Evolutionary conservation across 2,329 filamentous ascomycete genomes (phyloP).

Genomic region (Pseudogymnoascus sp.): DNA sequence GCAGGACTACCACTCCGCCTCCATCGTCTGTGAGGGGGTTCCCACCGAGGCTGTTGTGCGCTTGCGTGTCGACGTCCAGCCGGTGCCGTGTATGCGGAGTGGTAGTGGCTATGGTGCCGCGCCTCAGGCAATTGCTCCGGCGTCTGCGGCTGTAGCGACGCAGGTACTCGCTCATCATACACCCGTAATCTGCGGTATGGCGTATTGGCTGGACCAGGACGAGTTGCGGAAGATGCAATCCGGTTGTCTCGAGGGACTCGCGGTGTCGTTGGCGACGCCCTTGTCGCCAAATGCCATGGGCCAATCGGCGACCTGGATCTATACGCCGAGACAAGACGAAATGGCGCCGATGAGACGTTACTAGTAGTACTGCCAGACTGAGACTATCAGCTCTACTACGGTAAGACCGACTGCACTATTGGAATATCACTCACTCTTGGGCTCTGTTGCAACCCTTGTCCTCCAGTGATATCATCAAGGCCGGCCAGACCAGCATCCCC

Average conservation of each 20-base stretch:
- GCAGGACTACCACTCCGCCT: slow-evolving; percentile 30
- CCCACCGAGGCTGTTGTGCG: not conserved
- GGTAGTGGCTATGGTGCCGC: slow-evolving; percentile 38
- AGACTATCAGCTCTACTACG: not conserved
- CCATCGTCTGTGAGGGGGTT: slow-evolving; percentile 7
- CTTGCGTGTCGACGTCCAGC: slow-evolving; percentile 17
- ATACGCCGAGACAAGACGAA: slow-evolving; percentile 10
- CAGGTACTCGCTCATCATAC: slow-evolving; percentile 41
- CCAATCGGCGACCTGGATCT: slow-evolving; percentile 8
- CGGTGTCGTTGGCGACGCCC: slow-evolving; percentile 7
- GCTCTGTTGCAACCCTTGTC: not conserved
- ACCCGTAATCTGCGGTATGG: slow-evolving; percentile 30
- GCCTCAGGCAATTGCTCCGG: slow-evolving; percentile 43
- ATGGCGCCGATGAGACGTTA: slow-evolving; percentile 6
- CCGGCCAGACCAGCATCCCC: not conserved
- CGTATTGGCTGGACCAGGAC: slow-evolving; percentile 16
- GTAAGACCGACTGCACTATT: not conserved
- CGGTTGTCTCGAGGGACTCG: slow-evolving; percentile 3
- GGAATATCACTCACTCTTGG: slow-evolving; percentile 10
- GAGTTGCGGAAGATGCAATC: slow-evolving; percentile 15
- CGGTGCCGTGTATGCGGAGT: slow-evolving; percentile 40
- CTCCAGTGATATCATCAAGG: not conserved
- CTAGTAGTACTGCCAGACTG: slow-evolving; percentile 4
- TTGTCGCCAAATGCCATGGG: not conserved
- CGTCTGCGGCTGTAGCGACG: slow-evolving; percentile 42